A percentile compares a stretch with the other conserved stretches of the same genome.
phyloP scores from a whole-genome alignment of 371 early-diverging fungal species.

The Parasitella parasitica region DNA sequence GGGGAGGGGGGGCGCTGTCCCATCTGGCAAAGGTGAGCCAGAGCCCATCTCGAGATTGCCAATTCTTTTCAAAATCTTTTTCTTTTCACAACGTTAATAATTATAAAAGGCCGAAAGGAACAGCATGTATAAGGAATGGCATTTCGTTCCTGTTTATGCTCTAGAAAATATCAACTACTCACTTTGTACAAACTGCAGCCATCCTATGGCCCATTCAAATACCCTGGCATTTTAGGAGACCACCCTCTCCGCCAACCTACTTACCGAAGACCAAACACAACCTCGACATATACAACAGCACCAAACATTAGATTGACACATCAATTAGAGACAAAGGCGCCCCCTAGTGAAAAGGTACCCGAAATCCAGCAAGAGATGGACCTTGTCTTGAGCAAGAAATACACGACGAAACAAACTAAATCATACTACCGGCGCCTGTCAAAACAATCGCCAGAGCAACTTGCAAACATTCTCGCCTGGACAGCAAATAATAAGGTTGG shows the following conservation, averaged over 20 bases:
- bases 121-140: slow-evolving; percentile 33
- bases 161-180: slow-evolving; percentile 7
- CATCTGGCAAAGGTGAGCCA: neutral
- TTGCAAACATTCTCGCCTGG: neutral
- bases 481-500: neutral
- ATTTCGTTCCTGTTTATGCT: slow-evolving; percentile 30
- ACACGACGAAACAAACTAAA: neutral
- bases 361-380: neutral
- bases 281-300: neutral
- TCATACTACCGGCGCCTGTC: slow-evolving; percentile 1
- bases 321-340: neutral
- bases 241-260: neutral
- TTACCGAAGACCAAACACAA: neutral
- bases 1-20: too few relatives aligned
- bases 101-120: slow-evolving; percentile 3
- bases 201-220: neutral
- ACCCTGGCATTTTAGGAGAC: slow-evolving; percentile 8
- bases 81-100: neutral
- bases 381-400: neutral
- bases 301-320: neutral
- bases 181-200: neutral
- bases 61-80: neutral
- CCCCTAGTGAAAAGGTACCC: neutral
- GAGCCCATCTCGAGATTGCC: too few relatives aligned
- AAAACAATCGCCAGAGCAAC: neutral